A percentile compares a stretch with the other conserved stretches of the same genome.
phyloP scores from a whole-genome alignment of 1,284 basidiomycete species.

The Sparassis latifolia region DNA sequence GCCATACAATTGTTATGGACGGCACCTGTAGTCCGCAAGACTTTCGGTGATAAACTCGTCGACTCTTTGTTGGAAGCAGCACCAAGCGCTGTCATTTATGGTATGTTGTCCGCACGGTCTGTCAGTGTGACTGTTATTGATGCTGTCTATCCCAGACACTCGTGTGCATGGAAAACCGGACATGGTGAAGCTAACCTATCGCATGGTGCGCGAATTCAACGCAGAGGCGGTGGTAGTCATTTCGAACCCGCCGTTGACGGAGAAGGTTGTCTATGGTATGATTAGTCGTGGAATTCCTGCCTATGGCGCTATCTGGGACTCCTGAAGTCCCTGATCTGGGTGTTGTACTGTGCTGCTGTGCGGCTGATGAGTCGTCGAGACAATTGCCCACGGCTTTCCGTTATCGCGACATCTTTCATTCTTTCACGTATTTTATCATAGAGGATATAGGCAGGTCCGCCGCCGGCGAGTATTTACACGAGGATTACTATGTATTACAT shows the following conservation, averaged over 20 bases:
- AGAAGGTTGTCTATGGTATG: slow-evolving; percentile 55
- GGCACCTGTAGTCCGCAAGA: slow-evolving; percentile 48
- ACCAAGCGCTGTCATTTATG: slow-evolving; percentile 50
- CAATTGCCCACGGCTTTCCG: neutral
- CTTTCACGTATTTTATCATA: neutral
- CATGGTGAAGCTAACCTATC: slow-evolving; percentile 51
- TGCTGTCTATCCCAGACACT: slow-evolving; percentile 31
- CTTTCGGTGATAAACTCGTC: slow-evolving; percentile 50
- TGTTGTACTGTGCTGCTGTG: neutral
- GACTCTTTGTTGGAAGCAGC: slow-evolving; percentile 43
- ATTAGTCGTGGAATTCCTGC: slow-evolving; percentile 52
- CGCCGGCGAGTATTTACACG: too few species aligned
- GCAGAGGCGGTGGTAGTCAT: slow-evolving; percentile 57
- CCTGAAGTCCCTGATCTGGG: slow-evolving; percentile 12
- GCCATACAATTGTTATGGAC: slow-evolving; percentile 53
- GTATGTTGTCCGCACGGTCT: slow-evolving; percentile 22
- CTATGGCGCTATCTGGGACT: slow-evolving; percentile 54
- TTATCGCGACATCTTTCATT: neutral
- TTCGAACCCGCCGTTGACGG: slow-evolving; percentile 50
- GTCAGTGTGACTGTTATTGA: neutral
- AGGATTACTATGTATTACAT: too few species aligned
- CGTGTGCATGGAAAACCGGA: slow-evolving; percentile 52
- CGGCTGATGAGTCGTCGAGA: neutral
- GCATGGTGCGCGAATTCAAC: slow-evolving; percentile 49
- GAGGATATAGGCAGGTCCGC: too few species aligned